Percentiles rank a stretch among this genome's conserved stretches.
These are phyloP conservation scores for Alternaria longipes DNA, from an alignment of 2,329 filamentous ascomycete genomes.

Conservation along the genomic window DNA sequence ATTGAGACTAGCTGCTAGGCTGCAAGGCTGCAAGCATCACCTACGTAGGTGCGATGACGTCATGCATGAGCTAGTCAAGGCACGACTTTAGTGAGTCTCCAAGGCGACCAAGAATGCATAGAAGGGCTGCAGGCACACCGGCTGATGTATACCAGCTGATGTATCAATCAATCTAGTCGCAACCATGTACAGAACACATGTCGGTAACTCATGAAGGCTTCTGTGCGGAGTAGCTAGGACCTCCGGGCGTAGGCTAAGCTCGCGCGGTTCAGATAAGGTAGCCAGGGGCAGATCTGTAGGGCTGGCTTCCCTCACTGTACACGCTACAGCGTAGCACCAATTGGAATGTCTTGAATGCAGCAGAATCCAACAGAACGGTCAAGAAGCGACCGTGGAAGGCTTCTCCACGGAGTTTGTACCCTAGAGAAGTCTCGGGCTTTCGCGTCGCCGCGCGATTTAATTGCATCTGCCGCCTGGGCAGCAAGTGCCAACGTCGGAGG, in stretches of 20 bases:
- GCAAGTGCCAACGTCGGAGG: not conserved
- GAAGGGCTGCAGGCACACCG: not conserved
- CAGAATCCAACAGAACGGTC: not conserved
- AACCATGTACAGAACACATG: not conserved
- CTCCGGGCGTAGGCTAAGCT: not conserved
- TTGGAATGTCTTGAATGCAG: not conserved
- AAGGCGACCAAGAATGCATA: not conserved
- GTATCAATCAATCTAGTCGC: not conserved
- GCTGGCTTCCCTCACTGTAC: not conserved
- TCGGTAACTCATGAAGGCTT: not conserved
- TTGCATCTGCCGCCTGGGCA: not conserved
- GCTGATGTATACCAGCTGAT: too few relatives aligned
- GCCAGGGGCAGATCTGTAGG: not conserved
- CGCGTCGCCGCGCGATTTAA: not conserved
- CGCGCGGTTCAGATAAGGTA: not conserved
- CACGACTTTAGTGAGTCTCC: not conserved
- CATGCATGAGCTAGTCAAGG: not conserved
- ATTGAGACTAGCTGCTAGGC: not conserved
- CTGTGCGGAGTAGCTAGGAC: not conserved
- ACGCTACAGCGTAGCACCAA: not conserved
- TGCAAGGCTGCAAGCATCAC: not conserved
- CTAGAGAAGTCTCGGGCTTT: not conserved
- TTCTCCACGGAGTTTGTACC: not conserved
- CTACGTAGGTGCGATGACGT: not conserved
- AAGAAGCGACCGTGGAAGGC: not conserved